These are phyloP conservation scores for Dioszegia aurantiaca DNA, from an alignment of 768 basidiomycete species.

Conservation along the genomic window DNA sequence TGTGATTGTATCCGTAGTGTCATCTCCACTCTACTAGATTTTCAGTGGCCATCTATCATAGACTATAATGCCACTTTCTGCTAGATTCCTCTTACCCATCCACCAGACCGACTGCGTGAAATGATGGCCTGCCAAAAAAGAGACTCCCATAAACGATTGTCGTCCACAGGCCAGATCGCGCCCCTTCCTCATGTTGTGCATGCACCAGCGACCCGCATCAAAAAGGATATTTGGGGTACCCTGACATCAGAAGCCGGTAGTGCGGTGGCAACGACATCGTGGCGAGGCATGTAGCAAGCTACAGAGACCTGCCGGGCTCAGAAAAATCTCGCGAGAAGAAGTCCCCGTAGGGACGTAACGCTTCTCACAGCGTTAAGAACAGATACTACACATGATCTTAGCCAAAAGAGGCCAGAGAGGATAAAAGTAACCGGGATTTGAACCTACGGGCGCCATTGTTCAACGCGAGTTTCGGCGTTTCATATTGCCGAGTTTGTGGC, in stretches of 20 bases:
- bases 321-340: conserved; percentile 39
- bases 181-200: too few species aligned
- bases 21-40: too few species aligned
- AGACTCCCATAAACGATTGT: too few species aligned
- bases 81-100: too few species aligned
- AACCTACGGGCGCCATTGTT: neutral
- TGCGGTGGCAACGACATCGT: conserved; percentile 45
- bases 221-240: too few species aligned
- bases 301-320: conserved; percentile 31
- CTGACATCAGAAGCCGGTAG: conserved; percentile 48
- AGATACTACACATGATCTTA: conserved; percentile 52
- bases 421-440: conserved; percentile 13
- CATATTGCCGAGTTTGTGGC: conserved; percentile 1
- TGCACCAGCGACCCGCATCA: too few species aligned
- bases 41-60: too few species aligned
- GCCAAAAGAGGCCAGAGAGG: conserved; percentile 52
- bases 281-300: conserved; percentile 38
- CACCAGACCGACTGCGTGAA: too few species aligned
- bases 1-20: too few species aligned
- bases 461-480: neutral
- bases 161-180: too few species aligned
- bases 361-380: conserved; percentile 48
- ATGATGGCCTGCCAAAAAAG: too few species aligned
- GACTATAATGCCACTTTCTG: too few species aligned
- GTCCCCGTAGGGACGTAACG: conserved; percentile 28